Evolutionary conservation across 2,329 filamentous ascomycete species (phyloP), one percentile per base, ranked within the genome.

Genomic region (Aspergillus transmontanensis): DNA sequence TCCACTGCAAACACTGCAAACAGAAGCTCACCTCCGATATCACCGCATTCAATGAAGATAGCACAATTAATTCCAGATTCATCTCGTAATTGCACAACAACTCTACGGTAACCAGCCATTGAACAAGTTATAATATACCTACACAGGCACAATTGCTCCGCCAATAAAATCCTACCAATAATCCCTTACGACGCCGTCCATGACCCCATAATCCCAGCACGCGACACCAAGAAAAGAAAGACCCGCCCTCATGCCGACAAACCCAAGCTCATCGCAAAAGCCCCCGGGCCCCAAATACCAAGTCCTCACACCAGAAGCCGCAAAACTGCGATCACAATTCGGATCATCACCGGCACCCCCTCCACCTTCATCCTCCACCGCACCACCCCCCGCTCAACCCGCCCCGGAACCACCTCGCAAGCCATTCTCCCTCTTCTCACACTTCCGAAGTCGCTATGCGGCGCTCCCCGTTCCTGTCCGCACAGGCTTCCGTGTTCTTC

Each of bases 371-470:
- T 26, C 48, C 9, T 28, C 32, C 28, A n/a, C 50, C 26, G 26
- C 34, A 21, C 23, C 46, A 51, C 28, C 48, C 4, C 11, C 36
- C 26, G 19, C 26, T 41, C 39, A 41, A 6, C 32, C 58, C 4
- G 10, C 58, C 34, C 36, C 57, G 30, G 58, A 63, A 60, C 4
- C 65, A 39, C 10, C 56, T 51, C 66, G 66, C 30, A 63, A 39
- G 48, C 60, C 54, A 61, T 61, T 70, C 36, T 62, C 64, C 28
- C 58, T 74, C 65, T 66, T 73, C 63, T 66, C 69, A 32, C 63
- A 60, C 65, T 61, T 78, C 57, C 71, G 72, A 63, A 61, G 66
- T 36, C 68, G 71, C 68, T 74, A 71, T 63, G 63, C 72, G 30
- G 30, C 69, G 30, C 69, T 76, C 61, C 75, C 77, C 6, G 23